Evolutionary conservation across 495 filamentous ascomycete species (phyloP), one percentile per base, ranked within the genome.

Genomic region (Xylaria castorea): DNA sequence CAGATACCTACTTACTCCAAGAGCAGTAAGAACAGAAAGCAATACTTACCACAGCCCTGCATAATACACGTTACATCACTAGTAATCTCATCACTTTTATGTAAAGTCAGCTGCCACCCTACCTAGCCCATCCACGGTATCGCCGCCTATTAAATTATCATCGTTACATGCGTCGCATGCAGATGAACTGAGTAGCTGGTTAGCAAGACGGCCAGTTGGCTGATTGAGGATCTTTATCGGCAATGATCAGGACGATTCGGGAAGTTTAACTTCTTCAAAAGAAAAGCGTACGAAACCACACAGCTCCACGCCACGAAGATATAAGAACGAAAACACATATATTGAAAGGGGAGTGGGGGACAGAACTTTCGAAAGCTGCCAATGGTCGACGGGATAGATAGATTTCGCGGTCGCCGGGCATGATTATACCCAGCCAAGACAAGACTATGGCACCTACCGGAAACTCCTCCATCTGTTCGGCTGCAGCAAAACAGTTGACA

Each of bases 11-110:
- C 11, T 25, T 5, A 18, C 11, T 25, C 6, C 8, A 57, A 14
- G 27, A 32, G 27, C 53, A 57, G 53, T 57, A 57, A 57, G 53
- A 57, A 57, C 14, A 5, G 0, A 25, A 57, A 57, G 34, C 58
- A n/a, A 36, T 20, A 20, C 30, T 30, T 2, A 61, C 18, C 16
- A 60, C 55, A 34, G 16, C 16, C 16, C 30, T 36, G 55, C 14
- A 60, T n/a, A 38, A 60, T n/a, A 38, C 38, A 38, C 58, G 58
- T 61, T 38, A 38, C 58, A 61, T 61, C 32, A 61, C 32, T 61
- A 61, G 58, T 61, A 61, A 61, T 61, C 34, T 12, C 32, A 1
- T 22, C 14, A 30, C 16, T 30, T 34, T 6, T 5, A 22, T 9
- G 32, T 20, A 38, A 22, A 38, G 58, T 61, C 58, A 38, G 58